Percentiles rank a stretch among this genome's conserved stretches.
Evolutionary conservation across 2,329 filamentous ascomycete species (phyloP).

Genomic region (Apiospora arundinis): DNA sequence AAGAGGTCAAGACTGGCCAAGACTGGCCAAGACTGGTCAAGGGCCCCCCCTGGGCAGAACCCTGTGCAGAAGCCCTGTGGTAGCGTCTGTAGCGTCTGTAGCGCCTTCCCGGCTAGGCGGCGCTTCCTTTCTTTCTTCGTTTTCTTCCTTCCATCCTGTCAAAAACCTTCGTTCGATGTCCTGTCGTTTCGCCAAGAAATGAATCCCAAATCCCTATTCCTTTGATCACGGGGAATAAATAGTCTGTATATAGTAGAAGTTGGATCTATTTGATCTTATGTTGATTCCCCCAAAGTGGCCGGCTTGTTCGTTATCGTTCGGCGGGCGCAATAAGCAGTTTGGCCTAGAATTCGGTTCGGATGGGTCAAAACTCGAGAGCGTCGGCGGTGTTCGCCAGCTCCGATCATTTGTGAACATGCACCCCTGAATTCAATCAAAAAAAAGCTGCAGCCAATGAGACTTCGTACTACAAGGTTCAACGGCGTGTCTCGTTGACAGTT

Average conservation of each 20-base stretch:
- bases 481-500: too few relatives aligned
- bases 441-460: too few relatives aligned
- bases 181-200: background rate
- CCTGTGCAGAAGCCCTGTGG: too few relatives aligned
- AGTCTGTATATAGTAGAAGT: background rate
- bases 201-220: background rate
- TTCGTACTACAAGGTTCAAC: too few relatives aligned
- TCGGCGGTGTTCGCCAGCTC: background rate
- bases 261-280: background rate
- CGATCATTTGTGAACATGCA: background rate
- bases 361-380: background rate
- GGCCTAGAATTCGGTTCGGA: background rate
- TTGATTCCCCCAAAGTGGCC: background rate
- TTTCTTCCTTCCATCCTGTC: background rate
- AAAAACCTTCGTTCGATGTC: background rate
- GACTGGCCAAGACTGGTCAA: too few relatives aligned
- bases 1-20: too few relatives aligned
- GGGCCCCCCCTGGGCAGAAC: too few relatives aligned
- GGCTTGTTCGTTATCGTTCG: background rate
- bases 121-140: background rate
- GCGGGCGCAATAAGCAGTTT: background rate
- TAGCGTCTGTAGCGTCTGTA: background rate
- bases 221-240: background rate
- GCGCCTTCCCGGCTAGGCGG: conserved; percentile 6
- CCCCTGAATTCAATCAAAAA: too few relatives aligned